These are phyloP conservation scores for Logfia minima DNA, from an alignment of 129 eudicot species.

Conservation along the genomic window DNA sequence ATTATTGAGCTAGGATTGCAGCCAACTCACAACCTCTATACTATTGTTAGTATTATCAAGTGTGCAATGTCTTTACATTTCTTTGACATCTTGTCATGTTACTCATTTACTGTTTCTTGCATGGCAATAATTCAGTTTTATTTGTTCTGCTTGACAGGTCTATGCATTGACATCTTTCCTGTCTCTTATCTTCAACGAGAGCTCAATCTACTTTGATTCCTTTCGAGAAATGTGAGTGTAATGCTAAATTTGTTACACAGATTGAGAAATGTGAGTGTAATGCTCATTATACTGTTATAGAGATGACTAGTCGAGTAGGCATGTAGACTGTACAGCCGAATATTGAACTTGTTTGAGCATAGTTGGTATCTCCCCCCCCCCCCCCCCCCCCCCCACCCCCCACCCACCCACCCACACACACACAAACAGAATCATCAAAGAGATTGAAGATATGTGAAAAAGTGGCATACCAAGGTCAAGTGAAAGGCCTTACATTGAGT, in stretches of 20 bases:
- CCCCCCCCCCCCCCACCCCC: too few species aligned
- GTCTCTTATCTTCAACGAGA: conserved; percentile 58
- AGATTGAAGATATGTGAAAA: not conserved
- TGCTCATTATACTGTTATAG: not conserved
- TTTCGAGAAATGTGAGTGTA: conserved; percentile 84
- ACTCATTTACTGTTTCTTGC: not conserved
- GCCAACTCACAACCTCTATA: not conserved
- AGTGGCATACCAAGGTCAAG: not conserved
- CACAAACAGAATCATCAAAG: not conserved
- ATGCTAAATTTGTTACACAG: not conserved
- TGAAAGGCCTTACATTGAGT: not conserved
- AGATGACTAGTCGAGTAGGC: not conserved
- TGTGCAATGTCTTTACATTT: not conserved
- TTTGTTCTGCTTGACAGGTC: conserved; percentile 39
- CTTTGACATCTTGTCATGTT: conserved; percentile 5
- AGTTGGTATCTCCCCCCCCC: not conserved
- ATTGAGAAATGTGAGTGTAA: conserved; percentile 60
- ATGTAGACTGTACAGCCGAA: not conserved
- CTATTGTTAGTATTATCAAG: not conserved
- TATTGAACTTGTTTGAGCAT: not conserved
- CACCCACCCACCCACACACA: too few species aligned
- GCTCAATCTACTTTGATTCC: conserved; percentile 76
- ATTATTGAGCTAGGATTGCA: conserved; percentile 1
- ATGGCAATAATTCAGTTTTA: not conserved
- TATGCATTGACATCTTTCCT: conserved; percentile 89